Evolutionary conservation across 371 early-diverging fungal genomes (phyloP), one percentile per base, ranked within the genome.

Genomic region (Mortierella sp.): DNA sequence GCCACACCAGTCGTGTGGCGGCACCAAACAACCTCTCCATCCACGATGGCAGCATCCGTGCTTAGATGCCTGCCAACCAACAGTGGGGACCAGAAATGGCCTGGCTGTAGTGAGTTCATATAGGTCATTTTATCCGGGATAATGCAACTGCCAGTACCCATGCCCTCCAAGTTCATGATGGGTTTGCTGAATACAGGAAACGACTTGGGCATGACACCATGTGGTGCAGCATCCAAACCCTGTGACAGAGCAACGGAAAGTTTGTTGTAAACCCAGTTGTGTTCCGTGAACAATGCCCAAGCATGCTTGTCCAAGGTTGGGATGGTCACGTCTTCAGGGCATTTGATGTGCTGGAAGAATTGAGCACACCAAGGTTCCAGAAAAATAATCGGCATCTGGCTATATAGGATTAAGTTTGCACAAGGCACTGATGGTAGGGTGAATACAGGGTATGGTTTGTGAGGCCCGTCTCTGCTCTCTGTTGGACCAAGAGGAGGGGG

Each of bases 151-250:
- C 54, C 59, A 10, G 49, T 59, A 16, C 67, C 67, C 67, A 66
- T 66, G 34, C 55, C 24, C 18, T 26, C 26, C 6, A 66, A 54
- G 41, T 66, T 66, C 28, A 47, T 66, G 23, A 66, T 59, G 14
- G 67, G 67, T 27, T 66, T 66, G 41, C 67, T 66, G 30, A 66
- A 66, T 7, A 66, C 60, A 4, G 67, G 67, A 28, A 46, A 34
- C 34, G 34, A 66, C 42, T 50, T 19, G 67, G 60, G 18, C 23
- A 7, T 12, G 10, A 66, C 60, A n/a, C 67, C 34, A 46, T 66
- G 67, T 10, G 67, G 67, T 16, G 67, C 67, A 19, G 67, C 67
- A 14, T 59, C 16, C 48, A 59, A 30, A 16, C 54, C 67, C 24
- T 66, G 67, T 14, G 60, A 38, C 23, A 59, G 24, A 14, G 54